Conservation (phyloP, 2,329 filamentous ascomycete species). For the Botrytis pseudocinerea region DNA sequence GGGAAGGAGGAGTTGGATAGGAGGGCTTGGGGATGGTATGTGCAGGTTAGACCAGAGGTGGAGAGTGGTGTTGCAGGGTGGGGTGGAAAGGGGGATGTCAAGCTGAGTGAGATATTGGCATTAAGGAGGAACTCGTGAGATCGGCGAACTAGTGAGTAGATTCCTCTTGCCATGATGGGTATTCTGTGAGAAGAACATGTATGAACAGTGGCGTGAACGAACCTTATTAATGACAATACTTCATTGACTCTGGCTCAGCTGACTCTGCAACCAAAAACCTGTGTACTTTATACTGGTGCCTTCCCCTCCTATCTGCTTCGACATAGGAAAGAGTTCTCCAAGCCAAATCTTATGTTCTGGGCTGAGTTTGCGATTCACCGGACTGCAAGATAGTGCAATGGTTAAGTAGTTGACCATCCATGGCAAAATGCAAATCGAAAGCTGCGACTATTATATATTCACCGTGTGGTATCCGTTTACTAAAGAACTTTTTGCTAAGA, state of each 20-base stretch:
- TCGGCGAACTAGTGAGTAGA: conserved; percentile 1
- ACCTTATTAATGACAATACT: not conserved
- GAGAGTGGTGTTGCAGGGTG: conserved; percentile 73
- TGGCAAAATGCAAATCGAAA: not conserved
- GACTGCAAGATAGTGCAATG: not conserved
- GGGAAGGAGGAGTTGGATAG: conserved; percentile 67
- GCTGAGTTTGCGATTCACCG: not conserved
- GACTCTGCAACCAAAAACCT: not conserved
- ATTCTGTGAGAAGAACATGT: not conserved
- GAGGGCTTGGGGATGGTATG: conserved; percentile 81
- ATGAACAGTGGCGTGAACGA: not conserved
- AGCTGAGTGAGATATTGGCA: conserved; percentile 64
- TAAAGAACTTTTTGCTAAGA: not conserved
- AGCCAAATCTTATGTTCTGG: not conserved
- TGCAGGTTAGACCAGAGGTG: conserved; percentile 73
- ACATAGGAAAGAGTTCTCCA: not conserved
- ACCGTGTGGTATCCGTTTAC: not conserved
- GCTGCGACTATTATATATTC: not conserved
- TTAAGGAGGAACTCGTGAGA: conserved; percentile 49
- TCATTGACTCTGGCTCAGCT: not conserved
- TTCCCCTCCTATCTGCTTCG: not conserved
- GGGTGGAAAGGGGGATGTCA: conserved; percentile 76
- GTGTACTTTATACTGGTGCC: not conserved
- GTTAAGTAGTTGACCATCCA: not conserved
- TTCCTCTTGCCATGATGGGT: not conserved